Base-by-base conservation (phyloP, 2,329 filamentous ascomycete genomes). In the Gaeumannomyces tritici region DNA sequence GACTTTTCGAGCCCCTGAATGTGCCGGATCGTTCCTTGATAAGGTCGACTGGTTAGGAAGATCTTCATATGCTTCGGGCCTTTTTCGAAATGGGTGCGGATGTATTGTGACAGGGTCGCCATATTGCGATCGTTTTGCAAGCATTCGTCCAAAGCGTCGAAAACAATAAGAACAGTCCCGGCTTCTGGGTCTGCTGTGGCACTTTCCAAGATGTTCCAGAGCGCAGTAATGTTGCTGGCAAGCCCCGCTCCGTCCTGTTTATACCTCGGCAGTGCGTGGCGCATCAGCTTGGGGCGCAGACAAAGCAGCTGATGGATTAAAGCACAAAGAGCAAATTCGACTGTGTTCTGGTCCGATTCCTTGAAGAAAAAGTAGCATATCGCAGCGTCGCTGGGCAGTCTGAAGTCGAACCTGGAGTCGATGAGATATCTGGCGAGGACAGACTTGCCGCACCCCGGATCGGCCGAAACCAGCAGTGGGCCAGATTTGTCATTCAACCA, bases 351-450 rank as follows among this genome's bases (percentile, higher is more conserved):
- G 54, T 72, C 69, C 62, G 72, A 64, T 42, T 75, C 73, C 63
- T 77, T 77, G 66, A 79, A 79, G 63, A 79, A 79, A 63, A 77
- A 79, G 67, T 78, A 79, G 65, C 74, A 77, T 3, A 75, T 68
- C 0, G 68, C 70, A 62, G 65, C 57, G 3, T 63, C 57, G 6
- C 24, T 21, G 31, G 66, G 67, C 1, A 76, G 63, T 6, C 54
- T 60, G 7, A 69, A 35, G 55, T 74, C 69, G n/a, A 76, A 64
- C 8, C 55, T 61, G 7, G 69, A 35, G 55, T 75, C 70, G 24
- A 75, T 64, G 0, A 76, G 68, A 57, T 70, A 71, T 56, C 68
- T 73, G 11, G 75, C 70, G 47, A 77, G 60, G 51, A 73, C 73
- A 0, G 74, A 76, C 63, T 76, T 77, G 3, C 75, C 73, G 60